Percentiles rank a stretch among this genome's conserved stretches.
phyloP scores from a whole-genome alignment of 306 rosid genomes.

The Parietaria judaica region DNA sequence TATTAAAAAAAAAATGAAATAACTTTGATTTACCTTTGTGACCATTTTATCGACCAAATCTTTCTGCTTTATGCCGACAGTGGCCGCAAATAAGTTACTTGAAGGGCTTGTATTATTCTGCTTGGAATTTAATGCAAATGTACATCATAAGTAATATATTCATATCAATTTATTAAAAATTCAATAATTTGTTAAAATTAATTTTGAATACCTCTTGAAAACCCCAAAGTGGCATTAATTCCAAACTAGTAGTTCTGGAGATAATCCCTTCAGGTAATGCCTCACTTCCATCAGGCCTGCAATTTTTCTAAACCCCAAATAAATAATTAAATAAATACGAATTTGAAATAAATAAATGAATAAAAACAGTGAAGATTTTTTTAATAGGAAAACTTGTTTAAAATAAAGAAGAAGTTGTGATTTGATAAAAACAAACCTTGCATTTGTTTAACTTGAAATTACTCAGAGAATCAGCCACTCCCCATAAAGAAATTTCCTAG shows the following conservation, averaged over 20 bases:
- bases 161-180: background rate
- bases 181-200: background rate
- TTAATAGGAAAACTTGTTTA: too few relatives aligned
- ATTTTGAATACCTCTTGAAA: slow-evolving; percentile 17
- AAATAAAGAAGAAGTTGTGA: background rate
- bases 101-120: slow-evolving; percentile 32
- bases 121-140: slow-evolving; percentile 14
- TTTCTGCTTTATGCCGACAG: slow-evolving; percentile 72
- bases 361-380: background rate
- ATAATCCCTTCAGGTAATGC: slow-evolving; percentile 71
- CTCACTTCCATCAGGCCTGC: slow-evolving; percentile 70
- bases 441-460: slow-evolving; percentile 28
- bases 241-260: slow-evolving; percentile 48
- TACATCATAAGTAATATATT: background rate
- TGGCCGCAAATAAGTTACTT: slow-evolving; percentile 48
- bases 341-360: slow-evolving; percentile 17
- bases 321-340: too few relatives aligned
- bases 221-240: slow-evolving; percentile 58
- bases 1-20: background rate
- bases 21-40: slow-evolving; percentile 43
- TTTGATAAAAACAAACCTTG: slow-evolving; percentile 44
- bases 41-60: slow-evolving; percentile 72
- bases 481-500: slow-evolving; percentile 39
- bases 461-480: slow-evolving; percentile 18
- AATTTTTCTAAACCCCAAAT: slow-evolving; percentile 45